Evolutionary conservation across 768 basidiomycete species (phyloP).

Genomic region (Rhizopogon vulgaris): DNA sequence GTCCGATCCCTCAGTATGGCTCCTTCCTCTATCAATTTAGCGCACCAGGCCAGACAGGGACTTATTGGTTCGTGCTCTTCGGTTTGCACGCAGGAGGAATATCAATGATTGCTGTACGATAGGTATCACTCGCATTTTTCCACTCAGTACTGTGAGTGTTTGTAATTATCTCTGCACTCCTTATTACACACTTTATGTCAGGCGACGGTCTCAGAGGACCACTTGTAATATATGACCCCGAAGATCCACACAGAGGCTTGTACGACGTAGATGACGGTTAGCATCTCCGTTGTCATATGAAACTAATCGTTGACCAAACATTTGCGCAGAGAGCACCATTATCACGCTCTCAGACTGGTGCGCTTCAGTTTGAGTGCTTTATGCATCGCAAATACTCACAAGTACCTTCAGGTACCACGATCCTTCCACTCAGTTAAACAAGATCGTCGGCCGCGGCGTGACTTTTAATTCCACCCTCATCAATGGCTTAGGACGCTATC

Average conservation of each 20-base stretch:
- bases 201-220: slow-evolving; percentile 36
- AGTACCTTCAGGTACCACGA: slow-evolving; percentile 20
- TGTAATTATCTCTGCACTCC: slow-evolving; percentile 13
- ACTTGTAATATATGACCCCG: slow-evolving; percentile 39
- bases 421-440: slow-evolving; percentile 11
- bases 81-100: not conserved
- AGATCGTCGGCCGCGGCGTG: slow-evolving; percentile 10
- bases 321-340: slow-evolving; percentile 31
- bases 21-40: slow-evolving; percentile 38
- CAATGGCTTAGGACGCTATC: slow-evolving; percentile 38
- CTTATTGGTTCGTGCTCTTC: slow-evolving; percentile 29
- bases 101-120: slow-evolving; percentile 4
- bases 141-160: slow-evolving; percentile 32
- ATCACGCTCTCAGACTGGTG: slow-evolving; percentile 43
- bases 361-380: slow-evolving; percentile 4
- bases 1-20: slow-evolving; percentile 34
- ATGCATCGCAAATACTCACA: not conserved
- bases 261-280: slow-evolving; percentile 45
- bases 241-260: slow-evolving; percentile 33
- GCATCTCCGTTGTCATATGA: not conserved
- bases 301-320: not conserved
- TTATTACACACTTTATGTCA: not conserved
- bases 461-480: slow-evolving; percentile 35
- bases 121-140: slow-evolving; percentile 36
- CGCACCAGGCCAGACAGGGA: slow-evolving; percentile 34